Evolutionary conservation across 441 rosid genomes (phyloP).

Genomic region (Adansonia madagascariensis): DNA sequence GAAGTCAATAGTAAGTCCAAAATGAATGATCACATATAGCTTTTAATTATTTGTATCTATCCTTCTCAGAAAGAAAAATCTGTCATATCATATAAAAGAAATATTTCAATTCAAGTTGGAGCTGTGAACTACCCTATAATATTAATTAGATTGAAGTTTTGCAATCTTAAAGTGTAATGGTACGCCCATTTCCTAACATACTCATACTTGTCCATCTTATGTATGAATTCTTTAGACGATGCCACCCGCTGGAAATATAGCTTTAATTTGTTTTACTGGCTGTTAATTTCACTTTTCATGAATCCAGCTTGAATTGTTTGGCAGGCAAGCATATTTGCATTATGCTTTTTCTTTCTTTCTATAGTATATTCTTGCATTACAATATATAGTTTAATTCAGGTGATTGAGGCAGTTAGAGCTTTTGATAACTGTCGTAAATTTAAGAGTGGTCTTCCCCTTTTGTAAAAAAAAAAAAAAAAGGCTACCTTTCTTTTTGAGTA

Average conservation of each 20-base stretch:
- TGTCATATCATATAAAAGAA: no score
- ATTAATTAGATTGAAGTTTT: no score
- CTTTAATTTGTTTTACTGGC: neutral
- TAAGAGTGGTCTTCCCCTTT: neutral
- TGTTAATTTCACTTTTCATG: neutral
- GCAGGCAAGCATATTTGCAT: neutral
- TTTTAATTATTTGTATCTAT: no score
- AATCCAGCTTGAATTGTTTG: neutral
- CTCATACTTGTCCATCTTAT: neutral
- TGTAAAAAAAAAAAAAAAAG: neutral
- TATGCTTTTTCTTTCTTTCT: neutral
- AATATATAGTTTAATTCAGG: neutral
- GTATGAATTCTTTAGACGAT: neutral
- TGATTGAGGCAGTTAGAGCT: neutral
- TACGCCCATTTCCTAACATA: neutral
- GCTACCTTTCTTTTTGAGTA: neutral
- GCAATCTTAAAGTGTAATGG: neutral
- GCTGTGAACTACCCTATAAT: no score
- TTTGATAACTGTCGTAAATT: neutral
- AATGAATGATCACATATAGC: neutral
- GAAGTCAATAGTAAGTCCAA: neutral
- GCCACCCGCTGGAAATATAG: neutral
- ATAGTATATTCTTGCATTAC: neutral
- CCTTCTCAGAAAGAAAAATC: no score
- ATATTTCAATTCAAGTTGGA: no score